These are phyloP conservation scores for Meyerozyma elateridarum DNA, from an alignment of 1,139 yeast species.

Conservation along the genomic window DNA sequence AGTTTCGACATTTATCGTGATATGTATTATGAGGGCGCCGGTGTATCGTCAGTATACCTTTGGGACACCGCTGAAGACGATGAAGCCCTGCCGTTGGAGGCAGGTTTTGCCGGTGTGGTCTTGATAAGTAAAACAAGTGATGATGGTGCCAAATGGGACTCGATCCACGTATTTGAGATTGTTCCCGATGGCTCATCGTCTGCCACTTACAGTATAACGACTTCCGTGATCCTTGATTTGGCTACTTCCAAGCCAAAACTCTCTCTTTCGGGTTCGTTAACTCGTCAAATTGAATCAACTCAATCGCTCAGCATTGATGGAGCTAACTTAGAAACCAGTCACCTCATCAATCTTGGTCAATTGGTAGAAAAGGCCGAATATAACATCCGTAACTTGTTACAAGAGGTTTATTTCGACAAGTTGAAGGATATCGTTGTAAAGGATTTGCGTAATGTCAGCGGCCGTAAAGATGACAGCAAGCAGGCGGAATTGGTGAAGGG, in stretches of 20 bases:
- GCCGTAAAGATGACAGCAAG: slow-evolving; percentile 34
- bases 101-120: slow-evolving; percentile 84
- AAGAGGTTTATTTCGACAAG: slow-evolving; percentile 93
- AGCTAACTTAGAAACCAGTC: slow-evolving; percentile 50
- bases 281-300: slow-evolving; percentile 67
- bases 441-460: slow-evolving; percentile 60
- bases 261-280: slow-evolving; percentile 75
- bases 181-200: slow-evolving; percentile 39
- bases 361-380: slow-evolving; percentile 86
- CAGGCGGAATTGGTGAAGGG: slow-evolving; percentile 52
- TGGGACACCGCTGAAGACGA: slow-evolving; percentile 72
- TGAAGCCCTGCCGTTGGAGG: slow-evolving; percentile 29
- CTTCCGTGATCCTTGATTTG: slow-evolving; percentile 81
- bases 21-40: slow-evolving; percentile 90
- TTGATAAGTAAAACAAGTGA: slow-evolving; percentile 70
- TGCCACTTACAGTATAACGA: slow-evolving; percentile 71
- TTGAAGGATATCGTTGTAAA: slow-evolving; percentile 73
- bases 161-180: slow-evolving; percentile 88
- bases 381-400: slow-evolving; percentile 79
- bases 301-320: slow-evolving; percentile 36
- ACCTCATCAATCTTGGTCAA: slow-evolving; percentile 80
- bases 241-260: slow-evolving; percentile 27
- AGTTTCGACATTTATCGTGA: slow-evolving; percentile 92
- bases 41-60: slow-evolving; percentile 77
- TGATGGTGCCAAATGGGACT: slow-evolving; percentile 69